phyloP scores from a whole-genome alignment of 2,329 filamentous ascomycete species.

The Leptographium lundbergii region DNA sequence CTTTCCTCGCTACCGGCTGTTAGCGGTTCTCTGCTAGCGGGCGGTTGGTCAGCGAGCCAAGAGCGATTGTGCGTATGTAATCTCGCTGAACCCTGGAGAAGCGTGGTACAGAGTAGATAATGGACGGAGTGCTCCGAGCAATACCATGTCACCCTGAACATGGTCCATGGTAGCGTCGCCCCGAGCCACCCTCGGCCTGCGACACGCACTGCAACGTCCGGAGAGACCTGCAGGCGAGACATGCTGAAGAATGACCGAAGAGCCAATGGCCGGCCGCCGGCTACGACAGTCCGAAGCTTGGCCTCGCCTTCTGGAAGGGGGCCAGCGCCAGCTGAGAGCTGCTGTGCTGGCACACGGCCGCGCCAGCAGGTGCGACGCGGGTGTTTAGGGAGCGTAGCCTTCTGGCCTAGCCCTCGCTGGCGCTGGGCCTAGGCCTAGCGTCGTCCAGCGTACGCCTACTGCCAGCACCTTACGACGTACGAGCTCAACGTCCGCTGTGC shows the following conservation, averaged over 20 bases:
- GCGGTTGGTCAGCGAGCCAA: neutral
- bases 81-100: neutral
- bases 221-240: neutral
- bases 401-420: neutral
- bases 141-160: too few relatives aligned
- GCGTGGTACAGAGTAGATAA: too few relatives aligned
- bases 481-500: neutral
- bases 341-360: neutral
- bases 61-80: neutral
- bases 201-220: neutral
- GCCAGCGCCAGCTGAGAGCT: neutral
- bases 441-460: neutral
- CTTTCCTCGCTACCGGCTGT: constrained; percentile 2
- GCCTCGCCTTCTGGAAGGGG: neutral
- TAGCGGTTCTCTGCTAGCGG: neutral
- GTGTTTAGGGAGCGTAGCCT: neutral
- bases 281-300: neutral
- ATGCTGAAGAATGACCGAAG: neutral
- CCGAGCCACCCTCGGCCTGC: neutral
- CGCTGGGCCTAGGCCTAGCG: neutral
- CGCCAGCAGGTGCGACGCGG: neutral
- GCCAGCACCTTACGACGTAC: neutral
- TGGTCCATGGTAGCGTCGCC: too few relatives aligned
- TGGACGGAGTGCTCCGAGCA: too few relatives aligned
- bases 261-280: neutral